phyloP scores from a whole-genome alignment of 257 asterid genomes.

The Linderniella brevidens region DNA sequence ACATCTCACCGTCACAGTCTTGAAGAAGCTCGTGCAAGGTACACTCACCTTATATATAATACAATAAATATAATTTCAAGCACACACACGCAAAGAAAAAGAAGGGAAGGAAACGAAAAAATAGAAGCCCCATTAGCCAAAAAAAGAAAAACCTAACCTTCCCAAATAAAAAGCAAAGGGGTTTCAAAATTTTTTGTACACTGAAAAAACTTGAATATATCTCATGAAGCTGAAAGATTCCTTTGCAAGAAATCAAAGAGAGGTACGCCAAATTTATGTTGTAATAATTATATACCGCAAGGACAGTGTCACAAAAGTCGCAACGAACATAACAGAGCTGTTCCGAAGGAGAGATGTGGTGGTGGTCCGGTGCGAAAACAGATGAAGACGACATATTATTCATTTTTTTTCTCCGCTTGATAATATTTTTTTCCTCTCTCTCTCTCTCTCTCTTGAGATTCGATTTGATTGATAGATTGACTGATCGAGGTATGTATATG shows the following conservation, averaged over 20 bases:
- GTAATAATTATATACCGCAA: slow-evolving; percentile 39
- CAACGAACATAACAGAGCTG: slow-evolving; percentile 95
- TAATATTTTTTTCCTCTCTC: not conserved
- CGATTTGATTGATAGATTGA: slow-evolving; percentile 81
- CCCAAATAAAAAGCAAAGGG: too few species aligned
- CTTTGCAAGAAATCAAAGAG: not conserved
- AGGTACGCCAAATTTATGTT: not conserved
- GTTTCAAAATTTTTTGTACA: too few species aligned
- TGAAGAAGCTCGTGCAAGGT: slow-evolving; percentile 90
- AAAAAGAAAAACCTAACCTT: too few species aligned
- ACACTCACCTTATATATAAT: slow-evolving; percentile 53
- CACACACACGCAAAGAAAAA: not conserved
- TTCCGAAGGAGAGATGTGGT: slow-evolving; percentile 53
- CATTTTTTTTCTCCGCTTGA: not conserved
- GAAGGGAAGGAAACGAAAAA: not conserved
- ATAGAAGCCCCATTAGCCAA: too few species aligned
- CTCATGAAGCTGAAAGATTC: not conserved
- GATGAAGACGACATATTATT: slow-evolving; percentile 73
- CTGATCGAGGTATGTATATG: slow-evolving; percentile 39
- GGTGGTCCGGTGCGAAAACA: slow-evolving; percentile 67
- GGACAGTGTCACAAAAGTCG: slow-evolving; percentile 83
- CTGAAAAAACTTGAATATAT: not conserved
- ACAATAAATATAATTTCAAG: not conserved
- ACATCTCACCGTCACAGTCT: slow-evolving; percentile 87
- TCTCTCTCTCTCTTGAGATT: slow-evolving; percentile 12